Base-by-base conservation (phyloP, 768 basidiomycete species). In the Porpolomopsis calyptriformis region DNA sequence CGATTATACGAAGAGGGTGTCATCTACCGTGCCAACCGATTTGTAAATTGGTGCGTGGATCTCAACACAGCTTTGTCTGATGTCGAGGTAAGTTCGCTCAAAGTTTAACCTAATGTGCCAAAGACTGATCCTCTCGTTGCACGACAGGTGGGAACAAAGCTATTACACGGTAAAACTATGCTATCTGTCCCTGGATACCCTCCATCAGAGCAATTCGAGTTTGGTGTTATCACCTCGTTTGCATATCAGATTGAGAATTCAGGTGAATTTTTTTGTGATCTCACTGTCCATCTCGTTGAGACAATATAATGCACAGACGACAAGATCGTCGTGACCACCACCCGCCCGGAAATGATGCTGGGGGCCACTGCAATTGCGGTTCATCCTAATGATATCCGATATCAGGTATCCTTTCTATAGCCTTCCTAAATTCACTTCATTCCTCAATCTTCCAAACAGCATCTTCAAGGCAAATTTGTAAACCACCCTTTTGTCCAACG, bases 21-120 rank as follows among this genome's bases (percentile, higher is more conserved):
- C 52, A 60, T 99, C 38, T 98, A 97, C 64, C 86, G 96, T 22
- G 93, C 92, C 2, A 98, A 97, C 57, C 82, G 94, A 19, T 76
- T 99, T 36, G 94, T 98, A 49, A 96, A 98, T 58, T 98, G 96
- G 94, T 99, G 96, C 68, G 87, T 91, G 39, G 76, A 80, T 60
- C 69, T 99, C 49, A 96, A 97, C 61, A 99, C 96, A 1, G 94
- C 94, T 0, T 70, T 99, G 2, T 98, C 94, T n/a, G 98, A 97
- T 63, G 73, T 99, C 43, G 96, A 98, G 77, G 88, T 85, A 36
- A 45, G 65, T 50, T 4, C 18, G 0, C 46, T n/a, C 8, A 9
- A 41, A 11, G 14, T 6, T 10, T 39, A 5, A 20, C 20, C 40
- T 16, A 20, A n/a, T n/a, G n/a, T n/a, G n/a, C n/a, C n/a, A n/a